phyloP scores from a whole-genome alignment of 179 eudicot species.

The Kewa caespitosa region DNA sequence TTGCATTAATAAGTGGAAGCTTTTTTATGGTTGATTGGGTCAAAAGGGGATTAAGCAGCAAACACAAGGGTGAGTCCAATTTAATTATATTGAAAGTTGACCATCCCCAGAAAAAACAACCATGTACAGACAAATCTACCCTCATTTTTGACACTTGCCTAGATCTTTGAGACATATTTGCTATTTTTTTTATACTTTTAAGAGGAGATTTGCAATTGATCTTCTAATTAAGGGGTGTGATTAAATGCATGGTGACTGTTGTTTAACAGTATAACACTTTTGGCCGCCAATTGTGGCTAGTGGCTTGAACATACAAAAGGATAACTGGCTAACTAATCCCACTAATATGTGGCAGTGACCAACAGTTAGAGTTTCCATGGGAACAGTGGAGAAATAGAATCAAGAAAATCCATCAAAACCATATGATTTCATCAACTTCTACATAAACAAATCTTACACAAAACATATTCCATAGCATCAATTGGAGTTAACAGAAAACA shows the following conservation, averaged over 20 bases:
- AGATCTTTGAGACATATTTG: background rate
- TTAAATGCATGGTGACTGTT: background rate
- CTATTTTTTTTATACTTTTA: background rate
- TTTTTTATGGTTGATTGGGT: background rate
- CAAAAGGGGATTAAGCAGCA: constrained; percentile 13
- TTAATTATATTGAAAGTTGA: constrained; percentile 22
- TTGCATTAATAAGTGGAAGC: constrained; percentile 3
- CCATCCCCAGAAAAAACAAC: constrained; percentile 29
- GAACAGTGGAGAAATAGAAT: background rate
- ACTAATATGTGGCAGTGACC: background rate
- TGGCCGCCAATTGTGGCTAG: constrained; percentile 22
- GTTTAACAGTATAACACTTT: background rate
- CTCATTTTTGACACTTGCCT: constrained; percentile 18
- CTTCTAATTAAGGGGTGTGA: background rate
- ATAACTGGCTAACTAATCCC: background rate
- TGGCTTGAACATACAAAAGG: constrained; percentile 5
- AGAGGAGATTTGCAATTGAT: background rate
- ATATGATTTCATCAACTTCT: too few species aligned
- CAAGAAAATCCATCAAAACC: too few species aligned
- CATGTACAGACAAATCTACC: constrained; percentile 30
- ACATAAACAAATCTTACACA: too few species aligned
- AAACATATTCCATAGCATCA: too few species aligned
- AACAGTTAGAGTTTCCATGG: background rate
- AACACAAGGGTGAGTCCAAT: background rate
- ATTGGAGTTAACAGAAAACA: too few species aligned